Conservation (phyloP, 176 grass and related monocot genomes). For the Miscanthus lutarioriparius region DNA sequence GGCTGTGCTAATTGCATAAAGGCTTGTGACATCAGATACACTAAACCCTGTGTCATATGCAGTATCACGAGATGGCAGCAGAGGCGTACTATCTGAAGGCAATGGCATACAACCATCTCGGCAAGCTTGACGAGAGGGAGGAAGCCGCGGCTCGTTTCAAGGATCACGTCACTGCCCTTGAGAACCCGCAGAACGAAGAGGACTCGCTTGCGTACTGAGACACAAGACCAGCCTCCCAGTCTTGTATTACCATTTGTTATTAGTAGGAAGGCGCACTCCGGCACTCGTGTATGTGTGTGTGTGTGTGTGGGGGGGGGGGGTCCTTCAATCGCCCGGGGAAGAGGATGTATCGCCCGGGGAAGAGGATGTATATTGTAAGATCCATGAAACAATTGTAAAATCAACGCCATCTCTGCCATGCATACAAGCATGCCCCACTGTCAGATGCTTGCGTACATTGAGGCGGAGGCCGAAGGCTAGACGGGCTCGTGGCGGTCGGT, state of each 20-base stretch:
- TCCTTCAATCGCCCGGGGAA: not conserved
- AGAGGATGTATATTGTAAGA: not conserved
- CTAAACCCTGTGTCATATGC: not conserved
- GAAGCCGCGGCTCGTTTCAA: conserved; percentile 64
- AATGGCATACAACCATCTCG: conserved; percentile 60
- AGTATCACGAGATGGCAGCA: conserved; percentile 93
- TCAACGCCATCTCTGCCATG: no score
- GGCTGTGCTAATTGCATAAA: not conserved
- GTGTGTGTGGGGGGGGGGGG: no score
- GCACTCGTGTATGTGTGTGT: not conserved
- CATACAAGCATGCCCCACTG: no score
- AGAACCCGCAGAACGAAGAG: conserved; percentile 61
- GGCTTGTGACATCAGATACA: not conserved
- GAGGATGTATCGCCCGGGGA: no score
- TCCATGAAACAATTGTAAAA: not conserved
- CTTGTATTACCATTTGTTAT: not conserved
- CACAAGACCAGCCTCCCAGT: not conserved
- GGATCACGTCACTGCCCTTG: conserved; percentile 56
- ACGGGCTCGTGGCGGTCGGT: no score
- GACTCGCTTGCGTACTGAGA: conserved; percentile 37
- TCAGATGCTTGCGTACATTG: not conserved
- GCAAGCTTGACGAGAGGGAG: conserved; percentile 65
- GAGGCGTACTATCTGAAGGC: conserved; percentile 88
- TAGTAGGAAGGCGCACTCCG: not conserved
- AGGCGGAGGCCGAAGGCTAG: no score